Conservation (phyloP, 1,284 basidiomycete genomes). For the Ustilago shanxiensis region DNA sequence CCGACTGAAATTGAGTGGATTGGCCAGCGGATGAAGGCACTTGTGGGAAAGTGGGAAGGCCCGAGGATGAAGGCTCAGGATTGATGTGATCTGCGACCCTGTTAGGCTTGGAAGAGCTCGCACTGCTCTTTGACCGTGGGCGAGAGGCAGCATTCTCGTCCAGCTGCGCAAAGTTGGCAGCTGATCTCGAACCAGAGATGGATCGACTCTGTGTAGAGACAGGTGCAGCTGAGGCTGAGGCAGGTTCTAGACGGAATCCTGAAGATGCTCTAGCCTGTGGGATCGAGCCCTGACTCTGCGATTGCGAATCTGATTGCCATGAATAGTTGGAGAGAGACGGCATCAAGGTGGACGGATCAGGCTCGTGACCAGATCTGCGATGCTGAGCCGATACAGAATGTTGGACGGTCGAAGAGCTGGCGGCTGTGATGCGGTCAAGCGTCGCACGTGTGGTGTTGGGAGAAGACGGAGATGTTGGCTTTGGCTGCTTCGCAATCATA, state of each 20-base stretch:
- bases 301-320: background rate
- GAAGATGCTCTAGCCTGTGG: background rate
- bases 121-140: slow-evolving; percentile 35
- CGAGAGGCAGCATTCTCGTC: slow-evolving; percentile 14
- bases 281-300: background rate
- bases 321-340: slow-evolving; percentile 10
- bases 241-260: background rate
- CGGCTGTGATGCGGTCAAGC: slow-evolving; percentile 2
- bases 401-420: background rate
- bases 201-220: slow-evolving; percentile 3
- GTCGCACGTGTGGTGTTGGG: background rate
- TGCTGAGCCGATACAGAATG: slow-evolving; percentile 11
- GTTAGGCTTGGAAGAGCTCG: slow-evolving; percentile 11
- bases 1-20: background rate
- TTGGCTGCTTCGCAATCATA: background rate
- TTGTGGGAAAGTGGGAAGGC: background rate
- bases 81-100: background rate
- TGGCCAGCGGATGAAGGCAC: slow-evolving; percentile 1
- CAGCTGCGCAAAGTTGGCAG: slow-evolving; percentile 8
- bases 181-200: slow-evolving; percentile 22
- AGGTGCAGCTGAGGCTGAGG: background rate
- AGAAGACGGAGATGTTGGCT: background rate
- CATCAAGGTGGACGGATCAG: background rate
- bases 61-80: slow-evolving; percentile 2
- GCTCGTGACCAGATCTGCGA: background rate